A percentile compares a stretch with the other conserved stretches of the same genome.
phyloP scores from a whole-genome alignment of 768 basidiomycete species.

The Boletus eberwhitei region DNA sequence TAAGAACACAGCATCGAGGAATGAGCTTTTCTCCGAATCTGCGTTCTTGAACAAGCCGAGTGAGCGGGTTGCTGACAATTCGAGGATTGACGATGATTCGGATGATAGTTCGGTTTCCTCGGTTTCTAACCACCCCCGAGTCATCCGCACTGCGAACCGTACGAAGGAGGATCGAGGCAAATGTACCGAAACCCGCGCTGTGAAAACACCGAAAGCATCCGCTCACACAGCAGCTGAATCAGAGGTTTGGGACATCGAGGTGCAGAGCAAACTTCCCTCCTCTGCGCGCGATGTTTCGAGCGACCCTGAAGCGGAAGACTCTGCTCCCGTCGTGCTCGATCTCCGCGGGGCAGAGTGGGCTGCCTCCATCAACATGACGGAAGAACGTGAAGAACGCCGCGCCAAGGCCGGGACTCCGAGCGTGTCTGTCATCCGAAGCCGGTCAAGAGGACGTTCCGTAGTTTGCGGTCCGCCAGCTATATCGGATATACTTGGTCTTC shows the following conservation, averaged over 20 bases:
- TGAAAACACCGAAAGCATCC: neutral
- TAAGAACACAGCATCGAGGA: slow-evolving; percentile 11
- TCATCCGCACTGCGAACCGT: neutral
- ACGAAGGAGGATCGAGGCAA: neutral
- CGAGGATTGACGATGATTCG: slow-evolving; percentile 3
- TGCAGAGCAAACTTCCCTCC: slow-evolving; percentile 29
- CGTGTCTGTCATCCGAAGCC: neutral
- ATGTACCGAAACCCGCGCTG: neutral
- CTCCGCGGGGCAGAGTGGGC: slow-evolving; percentile 32
- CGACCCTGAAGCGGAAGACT: slow-evolving; percentile 8
- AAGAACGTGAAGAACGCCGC: neutral
- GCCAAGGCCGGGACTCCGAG: neutral
- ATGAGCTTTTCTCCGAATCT: slow-evolving; percentile 44
- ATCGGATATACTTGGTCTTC: slow-evolving; percentile 19
- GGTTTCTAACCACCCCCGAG: slow-evolving; percentile 18
- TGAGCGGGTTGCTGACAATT: slow-evolving; percentile 6
- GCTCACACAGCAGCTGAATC: slow-evolving; percentile 31
- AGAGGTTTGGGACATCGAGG: slow-evolving; percentile 56
- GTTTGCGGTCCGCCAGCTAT: slow-evolving; percentile 17
- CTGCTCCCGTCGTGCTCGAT: slow-evolving; percentile 37
- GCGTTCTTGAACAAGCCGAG: slow-evolving; percentile 39
- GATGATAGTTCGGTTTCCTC: slow-evolving; percentile 15
- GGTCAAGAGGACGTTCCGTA: neutral
- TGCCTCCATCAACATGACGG: slow-evolving; percentile 3
- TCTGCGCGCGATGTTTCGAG: slow-evolving; percentile 16